A percentile compares a stretch with the other conserved stretches of the same genome.
These are phyloP conservation scores for Huntiella savannae DNA, from an alignment of 2,329 filamentous ascomycete species.

Conservation along the genomic window DNA sequence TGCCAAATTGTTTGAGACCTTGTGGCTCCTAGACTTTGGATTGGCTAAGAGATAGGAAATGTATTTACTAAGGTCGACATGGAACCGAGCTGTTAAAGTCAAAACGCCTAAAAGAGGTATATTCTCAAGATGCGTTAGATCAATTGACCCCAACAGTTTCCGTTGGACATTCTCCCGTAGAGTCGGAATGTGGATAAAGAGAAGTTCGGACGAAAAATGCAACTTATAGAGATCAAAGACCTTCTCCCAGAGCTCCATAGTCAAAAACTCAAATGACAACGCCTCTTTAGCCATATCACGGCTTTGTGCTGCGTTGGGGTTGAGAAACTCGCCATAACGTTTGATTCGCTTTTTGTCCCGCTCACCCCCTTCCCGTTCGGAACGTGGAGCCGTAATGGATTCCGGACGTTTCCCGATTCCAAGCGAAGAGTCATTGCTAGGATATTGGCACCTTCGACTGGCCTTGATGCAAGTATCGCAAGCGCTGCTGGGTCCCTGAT, in stretches of 20 bases:
- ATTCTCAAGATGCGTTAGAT: conserved; percentile 28
- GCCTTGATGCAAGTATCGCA: conserved; percentile 59
- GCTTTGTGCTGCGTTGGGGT: conserved; percentile 20
- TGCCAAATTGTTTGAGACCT: conserved; percentile 14
- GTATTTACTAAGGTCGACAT: conserved; percentile 38
- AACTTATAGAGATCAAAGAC: conserved; percentile 51
- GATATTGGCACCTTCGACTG: conserved; percentile 15
- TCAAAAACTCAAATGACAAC: conserved; percentile 41
- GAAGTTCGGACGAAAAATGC: conserved; percentile 53
- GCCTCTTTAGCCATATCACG: conserved; percentile 34
- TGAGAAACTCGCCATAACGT: conserved; percentile 25
- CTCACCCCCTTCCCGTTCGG: conserved; percentile 21
- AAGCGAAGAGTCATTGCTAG: neutral
- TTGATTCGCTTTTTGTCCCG: conserved; percentile 31
- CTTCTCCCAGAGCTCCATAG: conserved; percentile 46
- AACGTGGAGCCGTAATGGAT: conserved; percentile 34
- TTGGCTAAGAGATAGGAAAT: conserved; percentile 23
- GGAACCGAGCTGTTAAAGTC: conserved; percentile 50
- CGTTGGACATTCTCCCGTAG: conserved; percentile 23
- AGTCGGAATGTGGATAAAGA: conserved; percentile 49
- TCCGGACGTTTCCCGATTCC: conserved; percentile 41
- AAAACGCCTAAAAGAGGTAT: conserved; percentile 47
- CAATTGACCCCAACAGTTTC: conserved; percentile 15
- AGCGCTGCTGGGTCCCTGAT: conserved; percentile 49
- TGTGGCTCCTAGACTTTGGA: conserved; percentile 17